Evolutionary conservation across 169 alveolate species (phyloP).

Genomic region (Babesia ovis): DNA sequence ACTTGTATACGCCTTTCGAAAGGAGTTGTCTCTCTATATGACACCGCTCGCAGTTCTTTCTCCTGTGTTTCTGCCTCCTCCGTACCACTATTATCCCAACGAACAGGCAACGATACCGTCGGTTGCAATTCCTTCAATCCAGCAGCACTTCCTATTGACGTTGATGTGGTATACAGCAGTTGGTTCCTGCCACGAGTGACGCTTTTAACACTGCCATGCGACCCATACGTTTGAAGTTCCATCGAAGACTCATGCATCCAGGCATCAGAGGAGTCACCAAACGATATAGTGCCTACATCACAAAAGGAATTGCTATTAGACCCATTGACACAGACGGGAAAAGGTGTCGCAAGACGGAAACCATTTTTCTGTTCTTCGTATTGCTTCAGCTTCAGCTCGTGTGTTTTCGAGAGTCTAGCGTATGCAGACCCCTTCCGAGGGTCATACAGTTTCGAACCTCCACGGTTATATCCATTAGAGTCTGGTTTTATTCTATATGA

Average conservation of each 20-base stretch:
- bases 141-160: not conserved
- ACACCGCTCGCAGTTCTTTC: not conserved
- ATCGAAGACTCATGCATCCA: constrained; percentile 3
- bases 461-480: not conserved
- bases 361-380: not conserved
- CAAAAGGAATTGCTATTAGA: not conserved
- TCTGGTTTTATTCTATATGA: not conserved
- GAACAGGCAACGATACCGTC: constrained; percentile 4
- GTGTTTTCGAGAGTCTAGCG: constrained; percentile 17
- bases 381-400: constrained; percentile 10
- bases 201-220: not conserved
- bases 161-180: not conserved
- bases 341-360: not conserved
- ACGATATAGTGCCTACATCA: constrained; percentile 8
- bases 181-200: not conserved
- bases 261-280: constrained; percentile 5
- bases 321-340: not conserved
- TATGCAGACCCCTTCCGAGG: constrained; percentile 34
- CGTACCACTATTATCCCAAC: not conserved
- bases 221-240: not conserved
- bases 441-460: constrained; percentile 19
- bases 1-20: constrained; percentile 20
- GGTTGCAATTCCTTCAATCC: not conserved
- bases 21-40: not conserved
- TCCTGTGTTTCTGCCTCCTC: not conserved